Percentiles rank a stretch among this genome's conserved stretches.
phyloP scores from a whole-genome alignment of 2,329 filamentous ascomycete genomes.

The Biscogniauxia mediterranea region DNA sequence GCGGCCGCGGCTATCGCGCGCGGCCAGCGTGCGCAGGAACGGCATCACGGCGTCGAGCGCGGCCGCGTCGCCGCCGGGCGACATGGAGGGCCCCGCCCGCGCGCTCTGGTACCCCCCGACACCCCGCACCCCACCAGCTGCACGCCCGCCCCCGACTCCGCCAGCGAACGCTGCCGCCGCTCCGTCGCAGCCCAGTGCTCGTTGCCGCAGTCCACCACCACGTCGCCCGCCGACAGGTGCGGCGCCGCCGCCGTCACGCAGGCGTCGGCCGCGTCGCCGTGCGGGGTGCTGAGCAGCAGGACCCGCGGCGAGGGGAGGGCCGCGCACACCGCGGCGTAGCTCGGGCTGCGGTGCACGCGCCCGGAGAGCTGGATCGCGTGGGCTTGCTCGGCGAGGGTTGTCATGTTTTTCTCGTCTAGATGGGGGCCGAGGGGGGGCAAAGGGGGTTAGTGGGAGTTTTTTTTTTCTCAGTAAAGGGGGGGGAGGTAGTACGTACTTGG shows the following conservation, averaged over 20 bases:
- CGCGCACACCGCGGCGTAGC: slow-evolving; percentile 50
- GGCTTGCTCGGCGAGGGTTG: not conserved
- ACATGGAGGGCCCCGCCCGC: slow-evolving; percentile 64
- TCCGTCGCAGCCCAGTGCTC: slow-evolving; percentile 67
- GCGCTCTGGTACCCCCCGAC: slow-evolving; percentile 69
- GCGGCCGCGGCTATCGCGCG: slow-evolving; percentile 57
- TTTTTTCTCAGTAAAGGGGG: not conserved
- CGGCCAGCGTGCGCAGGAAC: slow-evolving; percentile 58
- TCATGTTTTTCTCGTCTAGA: slow-evolving; percentile 30
- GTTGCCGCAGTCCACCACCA: slow-evolving; percentile 68
- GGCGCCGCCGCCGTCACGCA: slow-evolving; percentile 35
- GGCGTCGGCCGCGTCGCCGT: slow-evolving; percentile 40
- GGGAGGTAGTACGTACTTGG: slow-evolving; percentile 33
- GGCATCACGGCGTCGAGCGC: slow-evolving; percentile 60
- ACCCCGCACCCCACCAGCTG: slow-evolving; percentile 67
- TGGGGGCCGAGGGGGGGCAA: not conserved
- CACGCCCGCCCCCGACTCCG: slow-evolving; percentile 56
- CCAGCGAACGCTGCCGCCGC: slow-evolving; percentile 56
- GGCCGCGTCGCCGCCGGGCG: slow-evolving; percentile 58
- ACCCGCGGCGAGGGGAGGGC: slow-evolving; percentile 47
- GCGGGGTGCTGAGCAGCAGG: slow-evolving; percentile 52
- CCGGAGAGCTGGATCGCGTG: slow-evolving; percentile 23
- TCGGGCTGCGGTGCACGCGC: slow-evolving; percentile 33
- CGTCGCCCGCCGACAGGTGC: slow-evolving; percentile 59
- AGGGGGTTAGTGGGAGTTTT: not conserved